Conservation (phyloP, 257 asterid species). For the Solanum chmielewskii region DNA sequence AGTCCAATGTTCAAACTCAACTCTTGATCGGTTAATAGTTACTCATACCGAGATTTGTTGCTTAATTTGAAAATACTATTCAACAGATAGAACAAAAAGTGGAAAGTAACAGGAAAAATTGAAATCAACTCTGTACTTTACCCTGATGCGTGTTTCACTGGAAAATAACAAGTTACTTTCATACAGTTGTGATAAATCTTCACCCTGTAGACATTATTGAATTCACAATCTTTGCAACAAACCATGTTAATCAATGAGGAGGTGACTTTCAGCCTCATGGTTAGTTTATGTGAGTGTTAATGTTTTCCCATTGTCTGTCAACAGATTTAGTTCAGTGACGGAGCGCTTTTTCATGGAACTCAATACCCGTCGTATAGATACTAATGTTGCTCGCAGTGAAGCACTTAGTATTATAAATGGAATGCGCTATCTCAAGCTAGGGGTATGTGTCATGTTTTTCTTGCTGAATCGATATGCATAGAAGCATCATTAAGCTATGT, state of each 20-base stretch:
- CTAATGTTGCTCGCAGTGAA: slow-evolving; percentile 90
- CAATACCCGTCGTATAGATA: slow-evolving; percentile 88
- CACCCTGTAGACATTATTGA: background rate
- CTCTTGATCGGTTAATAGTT: background rate
- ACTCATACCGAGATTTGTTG: background rate
- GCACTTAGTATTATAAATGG: slow-evolving; percentile 94
- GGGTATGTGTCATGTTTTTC: slow-evolving; percentile 47
- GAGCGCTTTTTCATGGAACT: slow-evolving; percentile 99
- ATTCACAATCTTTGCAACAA: background rate
- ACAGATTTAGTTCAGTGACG: slow-evolving; percentile 96
- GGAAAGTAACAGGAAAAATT: background rate
- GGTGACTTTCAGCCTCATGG: background rate
- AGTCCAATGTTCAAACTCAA: background rate
- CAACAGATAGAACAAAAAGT: background rate
- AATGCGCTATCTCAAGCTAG: slow-evolving; percentile 97
- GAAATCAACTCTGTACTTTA: background rate
- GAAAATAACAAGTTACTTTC: background rate
- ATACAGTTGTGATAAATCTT: background rate
- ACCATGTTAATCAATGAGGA: background rate
- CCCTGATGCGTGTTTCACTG: background rate
- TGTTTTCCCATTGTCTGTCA: slow-evolving; percentile 14
- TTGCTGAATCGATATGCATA: slow-evolving; percentile 7
- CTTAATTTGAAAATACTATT: background rate
- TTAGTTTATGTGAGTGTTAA: background rate
- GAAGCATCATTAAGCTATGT: slow-evolving; percentile 23